Conservation (phyloP, 176 grass and related monocot genomes). For the Ananas comosus region DNA sequence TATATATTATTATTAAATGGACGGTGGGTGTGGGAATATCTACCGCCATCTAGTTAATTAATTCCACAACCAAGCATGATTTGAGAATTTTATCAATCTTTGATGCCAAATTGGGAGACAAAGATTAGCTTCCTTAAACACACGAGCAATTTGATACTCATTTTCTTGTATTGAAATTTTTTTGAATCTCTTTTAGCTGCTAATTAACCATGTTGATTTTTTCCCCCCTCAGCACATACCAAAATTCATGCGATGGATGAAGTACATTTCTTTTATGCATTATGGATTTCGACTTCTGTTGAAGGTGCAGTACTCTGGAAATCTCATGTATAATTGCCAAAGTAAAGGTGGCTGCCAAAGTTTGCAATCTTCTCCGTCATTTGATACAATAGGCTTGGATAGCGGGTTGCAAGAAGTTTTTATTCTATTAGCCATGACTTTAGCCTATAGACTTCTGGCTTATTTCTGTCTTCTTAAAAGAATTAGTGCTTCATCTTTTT, state of each 20-base stretch:
- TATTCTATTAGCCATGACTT: slow-evolving; percentile 75
- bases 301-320: slow-evolving; percentile 79
- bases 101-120: too few relatives aligned
- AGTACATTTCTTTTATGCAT: slow-evolving; percentile 85
- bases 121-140: too few relatives aligned
- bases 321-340: slow-evolving; percentile 58
- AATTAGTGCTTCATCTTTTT: slow-evolving; percentile 52
- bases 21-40: too few relatives aligned
- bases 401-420: slow-evolving; percentile 51
- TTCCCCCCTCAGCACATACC: slow-evolving; percentile 56
- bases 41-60: too few relatives aligned
- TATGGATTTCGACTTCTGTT: slow-evolving; percentile 76
- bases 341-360: slow-evolving; percentile 37
- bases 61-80: too few relatives aligned
- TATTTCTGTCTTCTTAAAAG: slow-evolving; percentile 63
- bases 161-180: background rate
- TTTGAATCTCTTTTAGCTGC: background rate
- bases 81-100: too few relatives aligned
- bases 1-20: too few relatives aligned
- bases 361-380: slow-evolving; percentile 74
- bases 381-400: slow-evolving; percentile 66
- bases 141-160: background rate
- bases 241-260: slow-evolving; percentile 65
- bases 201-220: background rate
- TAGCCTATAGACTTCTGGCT: slow-evolving; percentile 60